Evolutionary conservation across 306 rosid genomes (phyloP), one percentile per base, ranked within the genome.

Genomic region (Cucumis melo): DNA sequence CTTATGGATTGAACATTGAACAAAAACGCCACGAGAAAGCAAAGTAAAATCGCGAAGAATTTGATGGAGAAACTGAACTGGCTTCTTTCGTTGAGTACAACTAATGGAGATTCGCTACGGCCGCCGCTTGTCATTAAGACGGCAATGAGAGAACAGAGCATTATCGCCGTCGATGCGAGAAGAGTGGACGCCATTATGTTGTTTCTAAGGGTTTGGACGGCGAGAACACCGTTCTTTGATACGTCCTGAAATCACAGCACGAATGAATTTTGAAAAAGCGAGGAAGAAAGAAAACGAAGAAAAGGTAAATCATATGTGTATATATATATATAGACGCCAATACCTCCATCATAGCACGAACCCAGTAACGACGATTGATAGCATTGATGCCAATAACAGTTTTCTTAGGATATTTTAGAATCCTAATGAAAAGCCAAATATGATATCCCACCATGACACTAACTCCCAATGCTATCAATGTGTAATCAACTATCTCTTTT

Each of bases 111-210:
- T 21, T 57, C 78, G 10, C 73, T 74, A 3, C 29, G 53, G 51
- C 73, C 77, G 1, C 81, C 80, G 10, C 81, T 75, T 0, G 84
- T 84, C 96, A 94, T 89, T 67, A 92, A 57, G 5, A 94, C 89
- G 0, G 97, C 99, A 4, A 90, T 90, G 3, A 92, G 82, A 7
- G 96, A 92, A 80, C 95, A 83, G 3, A 94, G 82, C 97, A 88
- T 92, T 41, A 92, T 94, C 0, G 97, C 96, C 16, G 94, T 92
- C 7, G 96, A 92, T 13, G 99, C 99, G 81, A 94, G 71, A 19
- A 94, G 95, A 64, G 95, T 89, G 17, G 97, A 94, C 29, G 96
- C 97, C 97, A 94, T 94, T 83, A 94, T 90, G 80, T 90, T 94
- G 90, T 90, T 89, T 48, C 97, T 77, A 17, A 92, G 78, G 7